Base-by-base conservation (phyloP, 2,329 filamentous ascomycete genomes). In the Tolypocladium tundrense region DNA sequence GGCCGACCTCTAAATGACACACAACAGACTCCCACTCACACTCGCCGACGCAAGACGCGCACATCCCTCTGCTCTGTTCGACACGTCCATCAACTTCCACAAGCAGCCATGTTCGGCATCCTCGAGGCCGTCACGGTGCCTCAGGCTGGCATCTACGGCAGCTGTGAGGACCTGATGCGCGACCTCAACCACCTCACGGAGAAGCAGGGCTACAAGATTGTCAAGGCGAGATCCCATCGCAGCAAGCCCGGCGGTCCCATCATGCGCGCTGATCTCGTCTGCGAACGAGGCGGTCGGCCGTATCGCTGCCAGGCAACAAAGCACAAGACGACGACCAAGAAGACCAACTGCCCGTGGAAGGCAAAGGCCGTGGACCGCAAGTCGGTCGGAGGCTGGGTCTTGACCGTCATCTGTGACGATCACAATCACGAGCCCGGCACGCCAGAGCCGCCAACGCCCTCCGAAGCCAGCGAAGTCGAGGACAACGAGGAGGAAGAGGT, bases 291-390 rank as follows among this genome's bases (percentile, higher is more conserved):
- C 54, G 74, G 75, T 31, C 68, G 74, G 43, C 72, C 75, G 11
- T 77, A 77, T 63, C 73, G 73, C 51, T 75, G 73, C 60, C 69
- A 70, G 64, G 75, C 75, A 8, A 77, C 73, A 6, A 75, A 76
- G 65, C 73, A 75, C 61, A 77, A 77, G 64, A 75, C 75, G 8
- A 71, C 73, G 31, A 77, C 75, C 9, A 77, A 77, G 63, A 77
- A 77, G 67, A 77, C 74, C 0, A 72, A 74, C 54, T 77, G 75
- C 31, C 75, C 74, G 5, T 77, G 75, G 75, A 75, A 75, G 60
- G 75, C 74, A 37, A 77, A 77, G 60, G 74, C 74, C 1, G 75
- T 77, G 9, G 69, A 76, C 55, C 72, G 74, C 10, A 77, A 76
- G 66, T 69, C 70, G 13, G 68, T 74, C 58, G 73, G 74, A 5